Evolutionary conservation across 2,329 filamentous ascomycete species (phyloP).

Genomic region (Anthostomella pinea): DNA sequence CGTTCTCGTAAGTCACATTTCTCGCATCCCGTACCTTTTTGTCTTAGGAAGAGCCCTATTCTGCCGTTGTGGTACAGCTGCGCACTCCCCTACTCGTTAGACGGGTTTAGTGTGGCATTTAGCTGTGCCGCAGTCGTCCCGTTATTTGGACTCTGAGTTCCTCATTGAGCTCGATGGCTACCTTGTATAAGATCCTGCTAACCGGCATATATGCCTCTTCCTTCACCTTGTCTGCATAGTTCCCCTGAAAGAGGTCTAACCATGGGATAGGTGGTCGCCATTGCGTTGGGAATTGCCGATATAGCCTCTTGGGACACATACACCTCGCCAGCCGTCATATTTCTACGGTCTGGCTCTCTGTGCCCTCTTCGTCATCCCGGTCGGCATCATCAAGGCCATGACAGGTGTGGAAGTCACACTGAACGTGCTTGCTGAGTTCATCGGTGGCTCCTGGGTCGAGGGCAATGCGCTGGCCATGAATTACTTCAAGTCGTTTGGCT

Average conservation of each 20-base stretch:
- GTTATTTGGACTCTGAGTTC: no score
- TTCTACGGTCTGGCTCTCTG: slow-evolving; percentile 50
- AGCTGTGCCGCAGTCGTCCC: no score
- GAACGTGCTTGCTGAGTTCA: slow-evolving; percentile 53
- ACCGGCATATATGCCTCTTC: no score
- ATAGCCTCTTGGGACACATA: slow-evolving; percentile 49
- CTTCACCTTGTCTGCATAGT: no score
- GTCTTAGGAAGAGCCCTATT: no score
- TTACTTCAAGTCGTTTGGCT: slow-evolving; percentile 52
- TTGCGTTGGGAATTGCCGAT: slow-evolving; percentile 45
- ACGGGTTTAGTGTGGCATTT: no score
- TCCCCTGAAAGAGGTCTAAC: no score
- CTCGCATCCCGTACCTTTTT: not conserved
- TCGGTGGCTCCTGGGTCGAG: slow-evolving; percentile 48
- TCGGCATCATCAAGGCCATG: slow-evolving; percentile 52
- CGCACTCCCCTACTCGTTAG: no score
- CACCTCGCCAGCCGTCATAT: slow-evolving; percentile 49
- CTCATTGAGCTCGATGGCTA: no score
- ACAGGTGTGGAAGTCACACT: slow-evolving; percentile 51
- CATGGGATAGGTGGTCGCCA: slow-evolving; percentile 32
- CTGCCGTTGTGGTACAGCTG: no score
- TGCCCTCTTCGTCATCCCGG: slow-evolving; percentile 49
- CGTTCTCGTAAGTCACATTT: slow-evolving; percentile 29
- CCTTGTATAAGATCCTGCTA: no score
- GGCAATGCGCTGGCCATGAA: slow-evolving; percentile 53